These are phyloP conservation scores for Friedmanniomyces simplex DNA, from an alignment of 495 filamentous ascomycete species.

Conservation along the genomic window DNA sequence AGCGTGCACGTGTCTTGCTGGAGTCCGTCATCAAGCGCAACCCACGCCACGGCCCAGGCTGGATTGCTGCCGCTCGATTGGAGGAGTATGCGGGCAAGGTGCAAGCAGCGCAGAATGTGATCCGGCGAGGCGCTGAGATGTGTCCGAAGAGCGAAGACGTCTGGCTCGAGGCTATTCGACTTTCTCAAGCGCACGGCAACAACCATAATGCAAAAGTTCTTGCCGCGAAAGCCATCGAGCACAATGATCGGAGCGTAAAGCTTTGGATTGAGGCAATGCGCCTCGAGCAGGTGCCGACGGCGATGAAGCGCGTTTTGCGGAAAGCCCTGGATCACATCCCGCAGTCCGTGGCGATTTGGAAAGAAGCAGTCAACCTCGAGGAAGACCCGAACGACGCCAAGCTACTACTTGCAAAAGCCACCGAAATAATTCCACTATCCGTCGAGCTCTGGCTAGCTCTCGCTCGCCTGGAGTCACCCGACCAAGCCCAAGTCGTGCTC, in stretches of 20 bases:
- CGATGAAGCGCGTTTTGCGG: constrained; percentile 82
- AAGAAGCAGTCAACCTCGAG: constrained; percentile 91
- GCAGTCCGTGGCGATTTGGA: constrained; percentile 90
- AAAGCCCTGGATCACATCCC: constrained; percentile 83
- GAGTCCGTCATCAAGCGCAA: constrained; percentile 96
- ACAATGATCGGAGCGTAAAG: constrained; percentile 76
- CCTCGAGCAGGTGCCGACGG: constrained; percentile 65
- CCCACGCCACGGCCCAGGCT: constrained; percentile 87
- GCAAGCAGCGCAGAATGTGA: constrained; percentile 72
- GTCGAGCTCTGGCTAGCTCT: constrained; percentile 93
- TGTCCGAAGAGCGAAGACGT: constrained; percentile 91
- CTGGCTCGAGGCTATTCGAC: constrained; percentile 88
- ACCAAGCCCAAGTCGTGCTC: constrained; percentile 85
- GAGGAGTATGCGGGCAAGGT: constrained; percentile 88
- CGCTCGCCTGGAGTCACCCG: constrained; percentile 74
- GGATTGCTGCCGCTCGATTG: constrained; percentile 87
- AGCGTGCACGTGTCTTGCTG: constrained; percentile 82
- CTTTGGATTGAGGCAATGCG: constrained; percentile 95
- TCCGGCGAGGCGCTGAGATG: constrained; percentile 73
- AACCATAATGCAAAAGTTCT: constrained; percentile 77
- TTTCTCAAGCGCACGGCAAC: constrained; percentile 63
- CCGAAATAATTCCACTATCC: constrained; percentile 83
- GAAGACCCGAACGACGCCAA: constrained; percentile 78
- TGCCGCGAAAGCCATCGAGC: constrained; percentile 84
- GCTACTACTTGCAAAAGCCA: constrained; percentile 81